Percentiles rank a stretch among this genome's conserved stretches.
phyloP scores from a whole-genome alignment of 768 basidiomycete species.

The Mrakia frigida region DNA sequence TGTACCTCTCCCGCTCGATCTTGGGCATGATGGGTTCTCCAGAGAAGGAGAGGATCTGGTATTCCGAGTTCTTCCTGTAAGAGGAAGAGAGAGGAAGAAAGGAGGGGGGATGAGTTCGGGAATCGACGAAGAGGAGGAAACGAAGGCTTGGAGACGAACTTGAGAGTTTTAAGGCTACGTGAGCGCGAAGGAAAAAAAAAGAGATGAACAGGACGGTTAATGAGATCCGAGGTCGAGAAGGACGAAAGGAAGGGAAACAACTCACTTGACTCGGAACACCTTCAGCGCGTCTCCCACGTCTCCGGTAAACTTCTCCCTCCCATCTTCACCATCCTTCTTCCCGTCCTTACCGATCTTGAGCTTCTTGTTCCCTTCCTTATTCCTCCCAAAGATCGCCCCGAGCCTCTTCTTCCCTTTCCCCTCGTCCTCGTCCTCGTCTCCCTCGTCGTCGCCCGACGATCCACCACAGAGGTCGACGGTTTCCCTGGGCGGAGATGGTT shows the following conservation, averaged over 20 bases:
- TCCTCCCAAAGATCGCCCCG: neutral
- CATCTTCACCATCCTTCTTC: neutral
- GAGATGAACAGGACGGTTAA: neutral
- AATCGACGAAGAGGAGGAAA: neutral
- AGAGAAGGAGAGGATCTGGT: conserved; percentile 21
- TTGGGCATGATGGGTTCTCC: conserved; percentile 14
- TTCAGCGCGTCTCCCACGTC: conserved; percentile 9
- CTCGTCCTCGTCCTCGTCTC: neutral
- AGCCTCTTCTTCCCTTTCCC: neutral
- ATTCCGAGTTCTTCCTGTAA: conserved; percentile 5
- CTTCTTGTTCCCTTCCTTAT: conserved; percentile 6
- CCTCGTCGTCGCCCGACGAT: conserved; percentile 5
- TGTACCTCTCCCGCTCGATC: conserved; percentile 8
- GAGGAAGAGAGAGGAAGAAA: neutral
- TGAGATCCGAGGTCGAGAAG: neutral
- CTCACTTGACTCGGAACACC: conserved; percentile 22
- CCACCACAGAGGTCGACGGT: neutral
- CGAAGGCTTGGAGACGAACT: neutral
- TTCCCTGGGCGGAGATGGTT: neutral
- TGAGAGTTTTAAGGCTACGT: conserved; percentile 20
- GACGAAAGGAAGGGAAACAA: too few relatives aligned
- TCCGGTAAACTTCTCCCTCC: neutral
- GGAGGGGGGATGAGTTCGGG: neutral
- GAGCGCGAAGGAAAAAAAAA: neutral
- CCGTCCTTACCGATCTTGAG: neutral